These are phyloP conservation scores for Suhomyces vadensis DNA, from an alignment of 805 yeast genomes.

Conservation along the genomic window DNA sequence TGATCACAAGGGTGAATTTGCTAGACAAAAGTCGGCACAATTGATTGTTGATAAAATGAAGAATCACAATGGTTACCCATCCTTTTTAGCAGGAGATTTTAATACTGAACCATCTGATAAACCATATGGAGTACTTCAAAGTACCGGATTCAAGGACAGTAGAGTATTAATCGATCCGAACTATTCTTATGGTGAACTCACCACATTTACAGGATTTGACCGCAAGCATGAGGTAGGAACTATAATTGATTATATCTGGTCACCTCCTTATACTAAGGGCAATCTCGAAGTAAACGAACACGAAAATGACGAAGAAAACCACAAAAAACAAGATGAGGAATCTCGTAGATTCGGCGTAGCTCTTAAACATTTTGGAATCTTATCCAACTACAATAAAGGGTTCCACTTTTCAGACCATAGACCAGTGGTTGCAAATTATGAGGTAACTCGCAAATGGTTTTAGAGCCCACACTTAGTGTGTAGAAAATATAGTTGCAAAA, in stretches of 20 bases:
- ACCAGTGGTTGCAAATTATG: conserved; percentile 34
- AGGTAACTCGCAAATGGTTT: conserved; percentile 7
- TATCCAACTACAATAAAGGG: conserved; percentile 34
- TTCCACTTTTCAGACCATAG: conserved; percentile 44
- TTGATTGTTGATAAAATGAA: conserved; percentile 43
- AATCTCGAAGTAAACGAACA: conserved; percentile 4
- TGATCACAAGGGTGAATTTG: conserved; percentile 41
- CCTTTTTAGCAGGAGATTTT: conserved; percentile 45
- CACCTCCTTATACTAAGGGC: conserved; percentile 20
- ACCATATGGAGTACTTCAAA: conserved; percentile 40
- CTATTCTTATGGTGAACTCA: conserved; percentile 41
- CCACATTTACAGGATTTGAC: conserved; percentile 54
- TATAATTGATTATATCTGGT: conserved; percentile 50
- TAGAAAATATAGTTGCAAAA: no score
- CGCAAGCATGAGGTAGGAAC: conserved; percentile 23
- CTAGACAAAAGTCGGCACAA: conserved; percentile 35
- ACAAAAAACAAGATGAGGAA: conserved; percentile 4
- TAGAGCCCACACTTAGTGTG: neutral
- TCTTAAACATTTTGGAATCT: conserved; percentile 39
- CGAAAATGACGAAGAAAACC: conserved; percentile 8
- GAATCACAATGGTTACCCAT: conserved; percentile 32
- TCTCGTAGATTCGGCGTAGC: conserved; percentile 18
- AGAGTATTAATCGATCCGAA: conserved; percentile 26
- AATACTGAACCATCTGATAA: conserved; percentile 43
- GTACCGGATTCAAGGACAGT: conserved; percentile 41